These are phyloP conservation scores for Diaporthe sp. DNA, from an alignment of 2,329 filamentous ascomycete species.

Conservation along the genomic window DNA sequence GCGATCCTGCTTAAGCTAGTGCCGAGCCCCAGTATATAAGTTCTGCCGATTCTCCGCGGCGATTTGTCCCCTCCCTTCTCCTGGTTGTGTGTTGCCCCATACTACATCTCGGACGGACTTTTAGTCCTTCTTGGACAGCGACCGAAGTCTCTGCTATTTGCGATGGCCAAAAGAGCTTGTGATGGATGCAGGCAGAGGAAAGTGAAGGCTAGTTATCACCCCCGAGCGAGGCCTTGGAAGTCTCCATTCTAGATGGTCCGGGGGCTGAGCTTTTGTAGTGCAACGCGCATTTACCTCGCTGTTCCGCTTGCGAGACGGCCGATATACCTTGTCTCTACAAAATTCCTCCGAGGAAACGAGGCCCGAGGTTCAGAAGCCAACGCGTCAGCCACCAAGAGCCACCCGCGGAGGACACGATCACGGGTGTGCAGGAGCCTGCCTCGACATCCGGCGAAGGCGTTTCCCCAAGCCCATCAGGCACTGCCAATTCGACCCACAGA, in stretches of 20 bases:
- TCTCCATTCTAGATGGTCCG: too few species aligned
- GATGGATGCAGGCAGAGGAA: slow-evolving; percentile 16
- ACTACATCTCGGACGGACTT: not conserved
- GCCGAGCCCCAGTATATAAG: not conserved
- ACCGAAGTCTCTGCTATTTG: not conserved
- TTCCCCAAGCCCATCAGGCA: not conserved
- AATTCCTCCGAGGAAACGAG: slow-evolving; percentile 3
- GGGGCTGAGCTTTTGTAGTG: slow-evolving; percentile 7
- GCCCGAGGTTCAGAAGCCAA: slow-evolving; percentile 2
- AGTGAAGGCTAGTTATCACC: not conserved
- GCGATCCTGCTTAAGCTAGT: not conserved
- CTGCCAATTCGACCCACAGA: not conserved
- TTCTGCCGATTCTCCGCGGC: slow-evolving; percentile 23
- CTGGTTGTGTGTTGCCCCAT: too few species aligned
- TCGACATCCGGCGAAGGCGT: not conserved
- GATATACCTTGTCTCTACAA: slow-evolving; percentile 14
- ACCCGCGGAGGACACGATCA: not conserved
- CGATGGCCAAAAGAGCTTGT: slow-evolving; percentile 1
- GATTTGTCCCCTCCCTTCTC: not conserved
- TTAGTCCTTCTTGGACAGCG: too few species aligned
- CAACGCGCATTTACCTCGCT: not conserved
- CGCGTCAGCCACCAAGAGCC: not conserved
- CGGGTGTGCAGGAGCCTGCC: not conserved
- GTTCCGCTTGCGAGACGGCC: slow-evolving; percentile 16
- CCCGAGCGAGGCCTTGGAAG: not conserved